phyloP scores from a whole-genome alignment of 352 stramenopile genomes.

The Globisporangium iwayamae region DNA sequence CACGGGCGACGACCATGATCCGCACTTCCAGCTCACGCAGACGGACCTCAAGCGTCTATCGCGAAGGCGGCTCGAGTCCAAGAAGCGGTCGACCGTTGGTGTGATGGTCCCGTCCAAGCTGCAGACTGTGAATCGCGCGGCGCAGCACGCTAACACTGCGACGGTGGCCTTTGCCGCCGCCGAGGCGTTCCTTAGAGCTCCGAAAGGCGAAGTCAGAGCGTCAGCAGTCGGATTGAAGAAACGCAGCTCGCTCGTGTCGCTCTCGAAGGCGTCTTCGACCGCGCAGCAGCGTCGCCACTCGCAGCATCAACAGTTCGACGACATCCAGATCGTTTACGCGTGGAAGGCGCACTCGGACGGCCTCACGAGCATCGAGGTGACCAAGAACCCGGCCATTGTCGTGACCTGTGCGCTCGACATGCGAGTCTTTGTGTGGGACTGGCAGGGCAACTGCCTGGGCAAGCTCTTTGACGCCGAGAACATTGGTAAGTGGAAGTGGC shows the following conservation, averaged over 20 bases:
- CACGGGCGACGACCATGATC: slow-evolving; percentile 27
- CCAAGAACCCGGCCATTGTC: slow-evolving; percentile 54
- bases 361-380: slow-evolving; percentile 56
- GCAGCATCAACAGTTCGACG: neutral
- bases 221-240: slow-evolving; percentile 1
- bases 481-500: slow-evolving; percentile 38
- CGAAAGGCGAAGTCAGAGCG: slow-evolving; percentile 16
- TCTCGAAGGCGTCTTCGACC: neutral
- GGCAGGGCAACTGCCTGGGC: slow-evolving; percentile 50
- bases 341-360: slow-evolving; percentile 53
- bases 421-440: slow-evolving; percentile 68
- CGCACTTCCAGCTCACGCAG: slow-evolving; percentile 35
- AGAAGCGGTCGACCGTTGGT: slow-evolving; percentile 20
- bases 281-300: neutral
- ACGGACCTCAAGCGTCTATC: slow-evolving; percentile 41
- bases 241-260: slow-evolving; percentile 7
- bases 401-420: slow-evolving; percentile 64
- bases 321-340: slow-evolving; percentile 15
- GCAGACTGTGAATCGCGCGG: slow-evolving; percentile 9
- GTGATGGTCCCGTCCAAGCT: neutral
- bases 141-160: slow-evolving; percentile 25
- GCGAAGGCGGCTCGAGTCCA: slow-evolving; percentile 25
- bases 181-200: slow-evolving; percentile 32
- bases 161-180: slow-evolving; percentile 37
- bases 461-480: slow-evolving; percentile 69